phyloP scores from a whole-genome alignment of 495 filamentous ascomycete genomes.

The Talaromyces wortmannii region DNA sequence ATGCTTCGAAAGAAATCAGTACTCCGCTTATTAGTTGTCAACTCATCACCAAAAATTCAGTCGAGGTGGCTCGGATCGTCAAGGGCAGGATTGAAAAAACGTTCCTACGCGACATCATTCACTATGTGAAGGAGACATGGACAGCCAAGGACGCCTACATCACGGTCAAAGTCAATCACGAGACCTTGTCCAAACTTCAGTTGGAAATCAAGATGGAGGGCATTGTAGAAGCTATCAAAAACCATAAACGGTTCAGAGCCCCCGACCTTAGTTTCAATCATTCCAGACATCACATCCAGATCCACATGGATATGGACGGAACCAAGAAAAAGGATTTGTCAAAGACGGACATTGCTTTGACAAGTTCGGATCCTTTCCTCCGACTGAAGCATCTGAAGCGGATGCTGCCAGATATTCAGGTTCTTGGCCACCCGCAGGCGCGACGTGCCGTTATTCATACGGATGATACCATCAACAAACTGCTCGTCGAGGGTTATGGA shows the following conservation, averaged over 20 bases:
- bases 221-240: constrained; percentile 65
- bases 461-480: constrained; percentile 53
- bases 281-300: constrained; percentile 46
- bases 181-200: constrained; percentile 69
- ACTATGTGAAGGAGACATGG: constrained; percentile 77
- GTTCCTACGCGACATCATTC: constrained; percentile 50
- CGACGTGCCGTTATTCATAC: constrained; percentile 84
- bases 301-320: constrained; percentile 51
- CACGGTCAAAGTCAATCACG: constrained; percentile 66
- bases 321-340: constrained; percentile 42
- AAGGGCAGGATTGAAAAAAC: constrained; percentile 82
- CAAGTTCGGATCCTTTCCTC: constrained; percentile 65
- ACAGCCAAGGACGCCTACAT: constrained; percentile 65
- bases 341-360: constrained; percentile 47
- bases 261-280: constrained; percentile 43
- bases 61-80: constrained; percentile 74
- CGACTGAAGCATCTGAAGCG: constrained; percentile 80
- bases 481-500: constrained; percentile 94
- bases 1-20: constrained; percentile 86
- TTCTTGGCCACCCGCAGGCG: constrained; percentile 82
- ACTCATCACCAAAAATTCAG: constrained; percentile 59
- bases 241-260: constrained; percentile 69
- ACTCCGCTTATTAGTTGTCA: constrained; percentile 89
- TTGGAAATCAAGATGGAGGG: constrained; percentile 65
- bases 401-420: constrained; percentile 66